A percentile compares a stretch with the other conserved stretches of the same genome.
phyloP scores from a whole-genome alignment of 768 basidiomycete genomes.

The Gautieria morchelliformis region DNA sequence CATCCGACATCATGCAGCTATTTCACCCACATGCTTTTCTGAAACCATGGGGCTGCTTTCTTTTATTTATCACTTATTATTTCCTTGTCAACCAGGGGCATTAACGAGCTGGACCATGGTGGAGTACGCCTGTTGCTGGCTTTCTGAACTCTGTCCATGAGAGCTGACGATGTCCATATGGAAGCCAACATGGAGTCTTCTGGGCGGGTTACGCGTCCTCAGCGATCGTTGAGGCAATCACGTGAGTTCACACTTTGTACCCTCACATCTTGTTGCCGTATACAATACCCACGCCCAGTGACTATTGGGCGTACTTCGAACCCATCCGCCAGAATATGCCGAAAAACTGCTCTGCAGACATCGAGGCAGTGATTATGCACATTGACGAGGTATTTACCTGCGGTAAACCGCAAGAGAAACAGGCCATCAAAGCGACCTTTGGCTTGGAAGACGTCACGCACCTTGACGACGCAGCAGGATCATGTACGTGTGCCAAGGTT shows the following conservation, averaged over 20 bases:
- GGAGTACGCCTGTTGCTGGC: conserved; percentile 32
- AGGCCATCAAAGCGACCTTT: conserved; percentile 46
- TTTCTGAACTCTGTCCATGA: neutral
- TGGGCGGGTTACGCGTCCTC: conserved; percentile 59
- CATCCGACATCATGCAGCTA: no score
- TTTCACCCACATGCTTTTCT: no score
- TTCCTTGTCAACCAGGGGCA: neutral
- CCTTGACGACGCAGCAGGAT: conserved; percentile 56
- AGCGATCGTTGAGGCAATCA: conserved; percentile 54
- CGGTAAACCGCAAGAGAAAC: conserved; percentile 36
- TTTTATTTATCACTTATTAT: neutral
- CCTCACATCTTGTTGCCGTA: neutral
- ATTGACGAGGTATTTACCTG: conserved; percentile 47
- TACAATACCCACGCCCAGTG: conserved; percentile 14
- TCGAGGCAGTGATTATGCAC: conserved; percentile 51
- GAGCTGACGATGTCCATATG: neutral
- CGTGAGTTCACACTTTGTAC: neutral
- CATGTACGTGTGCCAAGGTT: conserved; percentile 26
- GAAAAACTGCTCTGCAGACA: conserved; percentile 62
- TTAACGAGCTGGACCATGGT: conserved; percentile 36
- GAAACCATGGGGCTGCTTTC: no score
- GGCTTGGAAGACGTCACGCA: conserved; percentile 50
- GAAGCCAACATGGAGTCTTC: conserved; percentile 51
- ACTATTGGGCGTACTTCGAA: conserved; percentile 68
- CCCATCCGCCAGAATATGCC: conserved; percentile 40